Evolutionary conservation across 257 asterid genomes (phyloP).

Genomic region (Solanum stenotomum): DNA sequence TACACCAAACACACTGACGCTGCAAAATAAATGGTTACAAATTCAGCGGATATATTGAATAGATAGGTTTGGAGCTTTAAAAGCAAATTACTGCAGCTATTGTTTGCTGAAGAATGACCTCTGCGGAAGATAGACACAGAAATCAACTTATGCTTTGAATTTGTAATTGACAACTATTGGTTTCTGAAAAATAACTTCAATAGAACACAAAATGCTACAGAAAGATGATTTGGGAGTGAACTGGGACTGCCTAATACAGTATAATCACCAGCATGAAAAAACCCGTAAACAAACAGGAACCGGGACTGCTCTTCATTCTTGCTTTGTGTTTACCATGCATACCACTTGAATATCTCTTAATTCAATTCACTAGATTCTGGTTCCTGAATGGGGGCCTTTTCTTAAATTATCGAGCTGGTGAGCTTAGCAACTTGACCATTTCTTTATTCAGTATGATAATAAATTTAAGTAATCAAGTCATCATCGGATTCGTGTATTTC

Average conservation of each 20-base stretch:
- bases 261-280: neutral
- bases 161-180: neutral
- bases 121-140: neutral
- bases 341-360: neutral
- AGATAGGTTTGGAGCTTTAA: neutral
- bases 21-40: slow-evolving; percentile 18
- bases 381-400: neutral
- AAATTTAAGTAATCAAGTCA: neutral
- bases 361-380: too few species aligned
- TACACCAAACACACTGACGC: slow-evolving; percentile 91
- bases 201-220: neutral
- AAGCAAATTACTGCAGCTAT: neutral
- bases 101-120: neutral
- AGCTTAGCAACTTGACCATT: neutral
- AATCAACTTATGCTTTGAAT: neutral
- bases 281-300: neutral
- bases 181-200: neutral
- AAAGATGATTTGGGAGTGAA: neutral
- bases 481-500: neutral
- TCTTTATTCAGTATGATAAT: neutral
- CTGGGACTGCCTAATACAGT: neutral
- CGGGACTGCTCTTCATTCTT: neutral
- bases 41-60: neutral
- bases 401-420: neutral
- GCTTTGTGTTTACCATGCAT: neutral